Conservation (phyloP, 2,329 filamentous ascomycete species). For the Fusarium sarcochroum region DNA sequence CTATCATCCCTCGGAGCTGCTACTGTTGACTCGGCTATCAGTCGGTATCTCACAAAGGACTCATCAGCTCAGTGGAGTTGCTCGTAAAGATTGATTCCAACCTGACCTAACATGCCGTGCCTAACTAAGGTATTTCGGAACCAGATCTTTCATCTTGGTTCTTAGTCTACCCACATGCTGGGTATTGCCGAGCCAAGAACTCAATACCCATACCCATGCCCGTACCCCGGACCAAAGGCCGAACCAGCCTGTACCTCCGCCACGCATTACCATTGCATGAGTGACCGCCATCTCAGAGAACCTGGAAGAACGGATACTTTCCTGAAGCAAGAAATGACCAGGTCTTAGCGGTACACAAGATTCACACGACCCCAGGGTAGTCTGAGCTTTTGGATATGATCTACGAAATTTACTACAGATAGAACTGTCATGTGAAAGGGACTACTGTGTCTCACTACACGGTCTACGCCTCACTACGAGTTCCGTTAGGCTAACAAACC, state of each 20-base stretch:
- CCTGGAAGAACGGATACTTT: neutral
- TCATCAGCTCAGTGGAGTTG: constrained; percentile 5
- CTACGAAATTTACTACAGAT: neutral
- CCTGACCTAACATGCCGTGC: constrained; percentile 13
- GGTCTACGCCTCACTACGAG: too few species aligned
- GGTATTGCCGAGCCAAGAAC: too few species aligned
- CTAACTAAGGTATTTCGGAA: neutral
- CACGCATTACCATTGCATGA: constrained; percentile 29
- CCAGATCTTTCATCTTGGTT: constrained; percentile 10
- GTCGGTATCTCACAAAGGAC: constrained; percentile 16
- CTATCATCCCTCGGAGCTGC: neutral
- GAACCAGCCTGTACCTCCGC: constrained; percentile 14
- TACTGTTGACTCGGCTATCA: constrained; percentile 13
- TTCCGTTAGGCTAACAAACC: neutral
- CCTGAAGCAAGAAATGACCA: constrained; percentile 4
- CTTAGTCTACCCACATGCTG: neutral
- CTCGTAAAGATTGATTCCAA: constrained; percentile 5
- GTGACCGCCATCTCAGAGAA: constrained; percentile 32
- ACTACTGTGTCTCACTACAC: neutral
- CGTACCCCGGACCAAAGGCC: constrained; percentile 31
- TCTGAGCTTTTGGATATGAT: neutral
- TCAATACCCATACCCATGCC: neutral
- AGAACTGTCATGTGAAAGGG: neutral
- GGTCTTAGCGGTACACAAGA: neutral
- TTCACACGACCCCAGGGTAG: neutral